Percentiles rank a stretch among this genome's conserved stretches.
These are phyloP conservation scores for Thinopyrum elongatum DNA, from an alignment of 176 grass and related monocot species.

Conservation along the genomic window DNA sequence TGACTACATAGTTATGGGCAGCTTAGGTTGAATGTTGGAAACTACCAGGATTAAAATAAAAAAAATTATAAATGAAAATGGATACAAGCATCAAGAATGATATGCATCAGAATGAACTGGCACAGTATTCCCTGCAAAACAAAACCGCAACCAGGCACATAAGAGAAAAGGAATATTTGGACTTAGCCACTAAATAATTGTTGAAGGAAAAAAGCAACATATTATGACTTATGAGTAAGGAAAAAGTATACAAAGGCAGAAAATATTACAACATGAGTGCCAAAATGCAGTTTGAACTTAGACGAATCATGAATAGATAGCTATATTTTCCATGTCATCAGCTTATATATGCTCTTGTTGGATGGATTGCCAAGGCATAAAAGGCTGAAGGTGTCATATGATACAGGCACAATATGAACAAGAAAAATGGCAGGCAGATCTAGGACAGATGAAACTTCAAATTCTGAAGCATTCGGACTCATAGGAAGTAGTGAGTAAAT, in stretches of 20 bases:
- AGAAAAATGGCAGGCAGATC: conserved; percentile 6
- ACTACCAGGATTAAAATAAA: conserved; percentile 14
- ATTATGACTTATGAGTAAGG: background rate
- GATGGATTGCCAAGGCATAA: background rate
- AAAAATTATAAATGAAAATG: conserved; percentile 19
- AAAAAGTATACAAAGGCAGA: background rate
- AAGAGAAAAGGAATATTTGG: background rate
- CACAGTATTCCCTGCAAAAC: conserved; percentile 70
- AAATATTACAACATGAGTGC: background rate
- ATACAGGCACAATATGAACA: background rate
- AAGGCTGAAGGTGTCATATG: background rate
- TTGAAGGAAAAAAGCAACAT: background rate
- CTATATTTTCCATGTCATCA: background rate
- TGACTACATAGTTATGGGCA: conserved; percentile 64
- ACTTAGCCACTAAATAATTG: conserved; percentile 9
- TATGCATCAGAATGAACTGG: conserved; percentile 58
- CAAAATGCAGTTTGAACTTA: background rate
- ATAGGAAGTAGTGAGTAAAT: background rate
- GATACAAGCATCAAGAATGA: conserved; percentile 88
- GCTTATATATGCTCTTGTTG: background rate
- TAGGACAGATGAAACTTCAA: background rate
- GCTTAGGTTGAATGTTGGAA: conserved; percentile 14
- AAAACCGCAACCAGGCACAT: background rate
- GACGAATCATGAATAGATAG: background rate
- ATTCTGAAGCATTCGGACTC: background rate